Conservation (phyloP, 2,329 filamentous ascomycete genomes). For the Colletotrichum shisoi region DNA sequence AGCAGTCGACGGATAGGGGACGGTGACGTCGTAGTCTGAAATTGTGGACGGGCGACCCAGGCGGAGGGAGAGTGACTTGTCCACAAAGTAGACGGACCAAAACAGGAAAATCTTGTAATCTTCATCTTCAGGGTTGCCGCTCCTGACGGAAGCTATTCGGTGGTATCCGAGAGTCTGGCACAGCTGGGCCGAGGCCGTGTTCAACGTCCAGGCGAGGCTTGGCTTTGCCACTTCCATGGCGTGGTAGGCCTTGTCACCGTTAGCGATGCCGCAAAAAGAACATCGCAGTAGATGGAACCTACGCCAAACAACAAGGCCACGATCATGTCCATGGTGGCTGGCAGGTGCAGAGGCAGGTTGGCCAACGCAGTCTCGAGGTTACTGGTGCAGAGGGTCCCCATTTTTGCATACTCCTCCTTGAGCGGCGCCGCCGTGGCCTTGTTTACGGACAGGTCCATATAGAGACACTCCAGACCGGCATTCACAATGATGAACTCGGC, state of each 20-base stretch:
- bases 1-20: constrained; percentile 48
- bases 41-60: constrained; percentile 62
- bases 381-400: constrained; percentile 42
- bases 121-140: constrained; percentile 43
- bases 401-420: constrained; percentile 42
- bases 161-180: constrained; percentile 48
- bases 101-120: constrained; percentile 57
- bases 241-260: constrained; percentile 43
- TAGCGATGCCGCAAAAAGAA: not conserved
- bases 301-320: constrained; percentile 42
- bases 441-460: constrained; percentile 41
- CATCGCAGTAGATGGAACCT: constrained; percentile 1
- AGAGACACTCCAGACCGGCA: constrained; percentile 46
- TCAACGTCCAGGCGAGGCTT: constrained; percentile 46
- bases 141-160: constrained; percentile 43
- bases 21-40: constrained; percentile 65
- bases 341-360: constrained; percentile 47
- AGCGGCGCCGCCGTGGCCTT: constrained; percentile 30
- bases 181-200: constrained; percentile 47
- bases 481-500: constrained; percentile 49
- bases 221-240: constrained; percentile 48
- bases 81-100: constrained; percentile 65
- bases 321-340: constrained; percentile 44
- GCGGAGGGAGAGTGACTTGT: constrained; percentile 63
- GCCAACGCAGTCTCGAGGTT: constrained; percentile 48